phyloP scores from a whole-genome alignment of 164 flowering plant genomes.

The Piper betle region DNA sequence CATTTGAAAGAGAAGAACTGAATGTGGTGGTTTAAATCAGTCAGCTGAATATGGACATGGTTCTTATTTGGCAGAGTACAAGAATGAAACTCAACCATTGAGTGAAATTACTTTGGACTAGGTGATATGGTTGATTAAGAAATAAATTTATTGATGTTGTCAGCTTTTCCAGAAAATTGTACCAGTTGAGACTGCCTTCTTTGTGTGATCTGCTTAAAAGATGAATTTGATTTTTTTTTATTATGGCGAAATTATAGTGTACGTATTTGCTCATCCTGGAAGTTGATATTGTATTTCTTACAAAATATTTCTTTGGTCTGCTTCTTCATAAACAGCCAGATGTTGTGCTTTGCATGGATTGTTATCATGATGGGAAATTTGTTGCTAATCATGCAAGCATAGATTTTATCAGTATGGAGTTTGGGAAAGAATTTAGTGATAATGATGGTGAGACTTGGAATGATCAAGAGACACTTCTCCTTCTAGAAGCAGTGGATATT shows the following conservation, averaged over 20 bases:
- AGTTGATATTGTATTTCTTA: not conserved
- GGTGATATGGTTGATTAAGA: not conserved
- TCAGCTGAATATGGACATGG: too few species aligned
- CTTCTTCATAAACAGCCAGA: constrained; percentile 47
- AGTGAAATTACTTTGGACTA: not conserved
- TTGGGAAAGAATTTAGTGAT: not conserved
- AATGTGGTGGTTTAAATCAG: too few species aligned
- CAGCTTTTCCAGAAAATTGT: not conserved
- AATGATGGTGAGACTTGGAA: not conserved
- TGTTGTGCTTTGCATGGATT: constrained; percentile 53
- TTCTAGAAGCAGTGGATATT: constrained; percentile 1
- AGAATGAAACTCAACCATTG: too few species aligned
- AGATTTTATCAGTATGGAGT: not conserved
- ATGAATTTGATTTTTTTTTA: not conserved
- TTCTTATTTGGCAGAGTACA: too few species aligned
- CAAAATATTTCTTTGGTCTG: not conserved
- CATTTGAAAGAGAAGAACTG: too few species aligned
- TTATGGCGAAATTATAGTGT: not conserved
- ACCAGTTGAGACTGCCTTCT: not conserved
- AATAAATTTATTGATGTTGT: not conserved
- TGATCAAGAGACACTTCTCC: not conserved
- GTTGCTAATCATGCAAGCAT: constrained; percentile 71
- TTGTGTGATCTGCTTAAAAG: not conserved
- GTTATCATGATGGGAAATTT: constrained; percentile 83
- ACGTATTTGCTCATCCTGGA: not conserved